Base-by-base conservation (phyloP, 805 yeast species). In the Metschnikowia dekortorum region DNA sequence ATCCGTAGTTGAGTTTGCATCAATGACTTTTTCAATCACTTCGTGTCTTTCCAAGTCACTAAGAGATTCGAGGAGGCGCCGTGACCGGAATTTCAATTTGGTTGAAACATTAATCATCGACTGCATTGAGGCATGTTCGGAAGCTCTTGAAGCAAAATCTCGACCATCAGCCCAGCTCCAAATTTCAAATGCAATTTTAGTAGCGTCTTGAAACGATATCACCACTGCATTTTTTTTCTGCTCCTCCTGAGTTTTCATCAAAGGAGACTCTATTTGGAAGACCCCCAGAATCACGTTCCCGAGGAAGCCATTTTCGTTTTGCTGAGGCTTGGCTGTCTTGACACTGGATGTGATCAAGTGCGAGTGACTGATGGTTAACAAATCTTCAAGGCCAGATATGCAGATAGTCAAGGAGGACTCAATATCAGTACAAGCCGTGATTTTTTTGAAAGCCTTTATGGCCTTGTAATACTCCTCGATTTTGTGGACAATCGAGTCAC, bases 271-370 rank as follows among this genome's bases (percentile, higher is more conserved):
- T 11, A 83, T 80, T 49, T 81, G 85, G 60, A 87, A 85, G 0
- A 87, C 95, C 1, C 94, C 94, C 54, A 85, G 87, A 48, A 87
- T 85, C 26, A 83, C 85, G 48, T 79, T 78, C 0, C 85, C 85
- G 44, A 87, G 73, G 66, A 84, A 79, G 18, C 89, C 80, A 26
- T 78, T 63, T 39, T 79, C 81, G 3, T 66, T 41, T 34, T 37
- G 26, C 53, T 56, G 34, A 50, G 56, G 41, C 18, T 48, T 47
- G 18, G 46, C 30, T 10, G 47, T 46, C 8, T 57, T 58, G 30
- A 65, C 43, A 30, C 51, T 62, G 1, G 75, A 75, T 0, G 75
- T 70, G 7, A 72, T 39, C 51, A 82, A 60, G 54, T 76, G 80
- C 31, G 81, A 75, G 61, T 86, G 89, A 8, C 87, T 76, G 1